phyloP scores from a whole-genome alignment of 352 stramenopile genomes.

The Globisporangium okanoganense region DNA sequence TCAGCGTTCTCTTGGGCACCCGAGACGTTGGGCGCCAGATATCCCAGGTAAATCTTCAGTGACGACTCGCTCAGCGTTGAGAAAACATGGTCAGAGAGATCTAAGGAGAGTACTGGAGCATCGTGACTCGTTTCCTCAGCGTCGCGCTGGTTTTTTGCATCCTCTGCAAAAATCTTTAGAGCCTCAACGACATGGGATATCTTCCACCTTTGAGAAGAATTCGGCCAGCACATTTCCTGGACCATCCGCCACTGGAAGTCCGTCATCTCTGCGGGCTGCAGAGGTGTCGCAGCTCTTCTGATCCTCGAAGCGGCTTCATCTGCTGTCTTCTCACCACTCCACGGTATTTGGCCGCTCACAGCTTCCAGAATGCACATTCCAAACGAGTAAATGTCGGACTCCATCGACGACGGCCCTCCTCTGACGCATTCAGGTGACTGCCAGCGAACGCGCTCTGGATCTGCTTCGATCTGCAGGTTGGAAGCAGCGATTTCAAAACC shows the following conservation, averaged over 20 bases:
- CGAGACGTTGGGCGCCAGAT: not conserved
- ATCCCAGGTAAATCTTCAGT: not conserved
- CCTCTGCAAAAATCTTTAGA: conserved; percentile 7
- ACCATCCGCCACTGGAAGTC: conserved; percentile 6
- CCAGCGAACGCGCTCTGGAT: conserved; percentile 17
- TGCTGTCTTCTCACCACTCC: not conserved
- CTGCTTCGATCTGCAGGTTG: conserved; percentile 1
- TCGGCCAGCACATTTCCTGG: conserved; percentile 8
- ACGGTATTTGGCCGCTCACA: conserved; percentile 3
- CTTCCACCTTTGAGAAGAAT: conserved; percentile 1
- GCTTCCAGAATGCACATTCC: conserved; percentile 47
- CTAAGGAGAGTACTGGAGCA: not conserved
- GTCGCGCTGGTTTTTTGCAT: not conserved
- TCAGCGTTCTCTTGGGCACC: not conserved
- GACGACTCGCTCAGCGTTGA: not conserved
- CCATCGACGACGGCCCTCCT: conserved; percentile 9
- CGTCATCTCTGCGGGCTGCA: not conserved
- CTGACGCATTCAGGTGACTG: conserved; percentile 27
- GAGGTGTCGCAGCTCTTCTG: not conserved
- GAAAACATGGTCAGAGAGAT: not conserved
- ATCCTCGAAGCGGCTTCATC: not conserved
- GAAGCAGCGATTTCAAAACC: conserved; percentile 25
- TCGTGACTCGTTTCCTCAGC: not conserved
- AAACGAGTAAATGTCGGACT: conserved; percentile 48
- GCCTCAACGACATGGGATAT: conserved; percentile 7